Conservation (phyloP, 495 filamentous ascomycete species). For the Wilcoxina mikolae region DNA sequence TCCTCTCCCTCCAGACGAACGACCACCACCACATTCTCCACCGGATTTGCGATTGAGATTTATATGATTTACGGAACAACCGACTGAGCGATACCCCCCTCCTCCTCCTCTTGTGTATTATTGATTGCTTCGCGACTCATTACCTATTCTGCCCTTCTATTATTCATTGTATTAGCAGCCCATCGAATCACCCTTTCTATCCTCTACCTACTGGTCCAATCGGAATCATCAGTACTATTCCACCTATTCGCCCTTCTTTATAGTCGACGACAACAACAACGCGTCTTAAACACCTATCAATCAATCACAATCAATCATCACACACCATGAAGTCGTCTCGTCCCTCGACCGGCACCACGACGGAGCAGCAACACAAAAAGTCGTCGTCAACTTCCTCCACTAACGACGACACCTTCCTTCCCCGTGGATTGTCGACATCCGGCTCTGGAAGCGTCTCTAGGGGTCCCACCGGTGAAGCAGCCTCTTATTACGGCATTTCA, state of each 20-base stretch:
- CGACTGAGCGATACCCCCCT: too few species aligned
- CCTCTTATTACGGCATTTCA: constrained; percentile 13
- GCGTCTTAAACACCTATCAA: background rate
- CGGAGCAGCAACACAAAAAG: background rate
- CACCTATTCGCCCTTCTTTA: too few species aligned
- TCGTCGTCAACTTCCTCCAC: background rate
- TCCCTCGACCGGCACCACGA: background rate
- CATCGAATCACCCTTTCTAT: too few species aligned
- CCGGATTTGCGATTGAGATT: too few species aligned
- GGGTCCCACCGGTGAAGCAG: constrained; percentile 12
- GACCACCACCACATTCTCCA: too few species aligned
- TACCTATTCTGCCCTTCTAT: too few species aligned
- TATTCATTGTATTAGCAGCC: background rate
- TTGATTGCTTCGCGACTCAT: background rate
- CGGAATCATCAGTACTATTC: too few species aligned
- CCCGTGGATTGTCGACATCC: constrained; percentile 12
- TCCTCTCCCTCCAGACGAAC: too few species aligned
- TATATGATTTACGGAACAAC: too few species aligned
- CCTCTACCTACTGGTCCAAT: too few species aligned
- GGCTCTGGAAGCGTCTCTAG: constrained; percentile 4
- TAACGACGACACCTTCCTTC: constrained; percentile 9
- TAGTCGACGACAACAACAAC: background rate
- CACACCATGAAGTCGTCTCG: background rate
- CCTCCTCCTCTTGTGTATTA: background rate
- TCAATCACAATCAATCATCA: background rate